These are phyloP conservation scores for Candida sanyaensis DNA, from an alignment of 1,139 yeast species.

Conservation along the genomic window DNA sequence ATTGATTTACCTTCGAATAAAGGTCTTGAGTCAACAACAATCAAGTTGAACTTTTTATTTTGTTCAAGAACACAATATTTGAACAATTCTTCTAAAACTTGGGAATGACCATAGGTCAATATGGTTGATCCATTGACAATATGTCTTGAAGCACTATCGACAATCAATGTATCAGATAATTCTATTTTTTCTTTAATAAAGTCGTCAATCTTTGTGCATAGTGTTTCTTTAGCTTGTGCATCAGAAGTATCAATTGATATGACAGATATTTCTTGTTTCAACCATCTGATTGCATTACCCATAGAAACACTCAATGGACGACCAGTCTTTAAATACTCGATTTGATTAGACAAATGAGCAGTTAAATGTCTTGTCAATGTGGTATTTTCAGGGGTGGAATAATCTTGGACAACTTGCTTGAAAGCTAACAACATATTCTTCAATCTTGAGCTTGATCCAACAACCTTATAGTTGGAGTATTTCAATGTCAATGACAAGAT, in stretches of 20 bases:
- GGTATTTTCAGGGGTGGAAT: conserved; percentile 82
- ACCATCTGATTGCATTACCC: conserved; percentile 98
- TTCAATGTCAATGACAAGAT: conserved; percentile 78
- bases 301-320: conserved; percentile 90
- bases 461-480: conserved; percentile 79
- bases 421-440: conserved; percentile 84
- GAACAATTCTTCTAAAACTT: conserved; percentile 77
- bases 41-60: conserved; percentile 71
- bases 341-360: conserved; percentile 88
- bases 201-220: conserved; percentile 70
- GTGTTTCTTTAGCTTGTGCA: conserved; percentile 65
- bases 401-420: conserved; percentile 76
- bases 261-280: conserved; percentile 88
- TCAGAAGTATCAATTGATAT: conserved; percentile 75
- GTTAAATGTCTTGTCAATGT: conserved; percentile 88
- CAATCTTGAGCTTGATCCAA: conserved; percentile 89
- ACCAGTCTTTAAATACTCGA: conserved; percentile 87
- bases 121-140: conserved; percentile 78
- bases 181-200: conserved; percentile 86
- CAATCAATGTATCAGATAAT: conserved; percentile 80
- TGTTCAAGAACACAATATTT: conserved; percentile 64
- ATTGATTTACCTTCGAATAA: conserved; percentile 87
- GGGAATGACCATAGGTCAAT: conserved; percentile 85
- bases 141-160: conserved; percentile 77
- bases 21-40: conserved; percentile 94